Base-by-base conservation (phyloP, 176 grass and related monocot genomes). In the Paspalum vaginatum region DNA sequence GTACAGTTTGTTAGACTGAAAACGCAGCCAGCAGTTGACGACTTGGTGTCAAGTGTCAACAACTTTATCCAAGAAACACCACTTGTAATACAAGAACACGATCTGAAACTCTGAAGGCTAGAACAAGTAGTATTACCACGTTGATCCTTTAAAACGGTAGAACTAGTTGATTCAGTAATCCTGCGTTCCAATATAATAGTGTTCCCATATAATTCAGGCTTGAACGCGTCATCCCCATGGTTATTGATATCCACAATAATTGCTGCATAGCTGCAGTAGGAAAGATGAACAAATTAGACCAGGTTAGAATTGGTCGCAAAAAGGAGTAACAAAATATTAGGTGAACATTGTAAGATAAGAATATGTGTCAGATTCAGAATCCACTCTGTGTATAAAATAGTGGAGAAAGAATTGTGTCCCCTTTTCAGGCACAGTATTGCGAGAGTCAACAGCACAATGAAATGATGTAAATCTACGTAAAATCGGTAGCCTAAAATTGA, bases 161-260 rank as follows among this genome's bases (percentile, higher is more conserved):
- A 86, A 51, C 86, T 84, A 50, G 81, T 68, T 74, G 92, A 85
- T 45, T 94, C 92, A 9, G 81, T 94, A 66, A 98, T 98, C 81
- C 90, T 88, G 51, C 92, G 92, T 80, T 98, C 95, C 58, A 98
- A 80, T 58, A 81, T 94, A 54, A 98, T 89, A 52, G 79, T 56
- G 70, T 89, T 55, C 20, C 92, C 95, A 1, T 93, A 94, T 41
- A 85, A 8, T 81, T 94, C 92, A 84, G 83, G 90, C 81, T 98
- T 98, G 72, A 91, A 98, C 11, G 95, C 86, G 50, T 98, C 95
- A 83, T 94, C 95, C 60, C 95, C 92, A 12, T 85, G 22, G 82
- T 98, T 98, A 66, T 93, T 93, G 17, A 98, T 91, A 60, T 98
- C 90, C 50, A 94, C 81, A 81, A 77, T 61, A 81, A 94, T 68